Evolutionary conservation across 2,329 filamentous ascomycete species (phyloP).

Genomic region (Apiospora sp.): DNA sequence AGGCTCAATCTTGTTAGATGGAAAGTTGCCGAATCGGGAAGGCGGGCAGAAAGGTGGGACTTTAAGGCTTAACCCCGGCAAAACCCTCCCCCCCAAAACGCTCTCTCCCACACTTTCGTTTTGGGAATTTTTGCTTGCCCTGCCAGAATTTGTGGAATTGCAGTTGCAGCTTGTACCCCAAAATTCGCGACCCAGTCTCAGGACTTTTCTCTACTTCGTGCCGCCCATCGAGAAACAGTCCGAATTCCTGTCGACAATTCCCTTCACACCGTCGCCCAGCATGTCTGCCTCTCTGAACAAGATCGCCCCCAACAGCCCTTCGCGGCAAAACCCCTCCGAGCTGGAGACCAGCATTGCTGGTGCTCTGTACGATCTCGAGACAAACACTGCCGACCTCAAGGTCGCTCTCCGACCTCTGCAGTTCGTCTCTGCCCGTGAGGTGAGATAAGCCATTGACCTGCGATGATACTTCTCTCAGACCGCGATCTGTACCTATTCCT

Average conservation of each 20-base stretch:
- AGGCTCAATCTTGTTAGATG: neutral
- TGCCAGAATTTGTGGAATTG: constrained; percentile 15
- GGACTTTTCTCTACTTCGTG: constrained; percentile 30
- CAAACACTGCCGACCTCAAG: constrained; percentile 98
- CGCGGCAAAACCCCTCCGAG: constrained; percentile 94
- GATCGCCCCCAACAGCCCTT: constrained; percentile 97
- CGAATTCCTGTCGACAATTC: constrained; percentile 27
- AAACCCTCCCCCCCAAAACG: neutral
- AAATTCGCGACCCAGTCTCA: constrained; percentile 14
- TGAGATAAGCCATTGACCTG: constrained; percentile 65
- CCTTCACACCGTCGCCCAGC: constrained; percentile 52
- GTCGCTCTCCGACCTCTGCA: constrained; percentile 94
- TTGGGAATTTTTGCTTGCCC: constrained; percentile 16
- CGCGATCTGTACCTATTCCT: constrained; percentile 41
- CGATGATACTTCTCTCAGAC: constrained; percentile 27
- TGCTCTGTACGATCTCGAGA: constrained; percentile 99
- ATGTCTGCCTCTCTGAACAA: constrained; percentile 88
- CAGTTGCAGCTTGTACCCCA: neutral
- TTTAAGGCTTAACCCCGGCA: neutral
- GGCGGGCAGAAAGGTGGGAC: neutral
- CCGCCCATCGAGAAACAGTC: constrained; percentile 27
- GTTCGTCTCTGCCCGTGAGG: constrained; percentile 98
- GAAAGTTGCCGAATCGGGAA: neutral
- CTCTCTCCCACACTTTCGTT: constrained; percentile 12
- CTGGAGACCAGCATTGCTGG: constrained; percentile 96